Percentiles rank a stretch among this genome's conserved stretches.
Evolutionary conservation across 306 rosid genomes (phyloP).

Genomic region (Trifolium dubium): DNA sequence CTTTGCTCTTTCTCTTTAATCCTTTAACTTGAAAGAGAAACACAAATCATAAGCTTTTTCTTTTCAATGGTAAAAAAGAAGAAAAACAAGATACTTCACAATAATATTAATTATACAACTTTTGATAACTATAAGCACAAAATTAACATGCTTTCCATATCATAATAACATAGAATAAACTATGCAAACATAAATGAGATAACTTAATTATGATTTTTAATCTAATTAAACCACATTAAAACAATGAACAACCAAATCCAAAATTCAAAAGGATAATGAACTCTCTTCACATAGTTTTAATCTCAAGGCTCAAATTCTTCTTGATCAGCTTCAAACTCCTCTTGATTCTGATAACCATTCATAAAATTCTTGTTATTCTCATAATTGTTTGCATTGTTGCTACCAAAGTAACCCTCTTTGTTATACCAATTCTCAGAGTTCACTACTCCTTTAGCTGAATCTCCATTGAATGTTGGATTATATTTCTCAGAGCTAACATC

Average conservation of each 20-base stretch:
- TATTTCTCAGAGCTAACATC: constrained; percentile 51
- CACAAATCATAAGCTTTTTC: neutral
- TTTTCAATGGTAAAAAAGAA: neutral
- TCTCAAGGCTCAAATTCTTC: constrained; percentile 69
- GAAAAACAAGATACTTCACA: neutral
- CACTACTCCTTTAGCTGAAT: constrained; percentile 44
- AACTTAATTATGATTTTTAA: constrained; percentile 24
- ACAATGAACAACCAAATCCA: constrained; percentile 36
- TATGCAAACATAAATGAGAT: no score
- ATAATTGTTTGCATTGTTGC: constrained; percentile 50
- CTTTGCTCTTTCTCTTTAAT: constrained; percentile 15
- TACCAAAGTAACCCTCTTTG: constrained; percentile 55
- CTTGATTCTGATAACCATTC: constrained; percentile 68
- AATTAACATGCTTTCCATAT: constrained; percentile 35
- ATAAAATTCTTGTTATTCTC: constrained; percentile 49
- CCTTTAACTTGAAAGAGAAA: constrained; percentile 34
- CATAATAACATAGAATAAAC: constrained; percentile 36
- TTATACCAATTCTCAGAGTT: constrained; percentile 53
- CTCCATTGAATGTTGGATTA: constrained; percentile 49
- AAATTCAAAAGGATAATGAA: constrained; percentile 36
- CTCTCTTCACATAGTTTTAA: constrained; percentile 39
- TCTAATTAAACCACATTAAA: constrained; percentile 44
- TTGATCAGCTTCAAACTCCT: constrained; percentile 56
- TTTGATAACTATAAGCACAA: constrained; percentile 39
- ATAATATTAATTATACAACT: constrained; percentile 31